Base-by-base conservation (phyloP, 2,329 filamentous ascomycete genomes). In the Onygenales sp. region DNA sequence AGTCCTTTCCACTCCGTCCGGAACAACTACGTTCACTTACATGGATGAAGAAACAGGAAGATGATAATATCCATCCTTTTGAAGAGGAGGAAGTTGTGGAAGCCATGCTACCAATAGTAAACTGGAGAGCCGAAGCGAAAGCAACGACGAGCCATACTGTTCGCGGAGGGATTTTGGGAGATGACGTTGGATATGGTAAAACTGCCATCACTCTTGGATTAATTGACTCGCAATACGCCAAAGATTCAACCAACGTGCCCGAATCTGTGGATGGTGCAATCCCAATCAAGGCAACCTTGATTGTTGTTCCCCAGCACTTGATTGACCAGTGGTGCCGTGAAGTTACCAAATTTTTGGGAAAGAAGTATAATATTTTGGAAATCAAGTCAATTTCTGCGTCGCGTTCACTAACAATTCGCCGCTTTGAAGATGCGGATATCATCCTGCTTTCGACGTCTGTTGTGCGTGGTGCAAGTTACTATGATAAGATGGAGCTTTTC, bases 121-220 rank as follows among this genome's bases (percentile, higher is more conserved):
- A 76, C 9, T 85, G 81, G 78, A 75, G 79, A 54, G 74, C 75
- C 2, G 82, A 85, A 62, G 81, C n/a, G 59, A 73, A 55, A 63
- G 70, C 38, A 27, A 64, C n/a, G 48, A 71, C 51, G 38, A 55
- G 35, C 57, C 64, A 61, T 38, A 52, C 56, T 9, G 57, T 83
- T 42, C 75, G 74, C 14, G 83, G 84, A 10, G 84, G 83, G 5
- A 73, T 86, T 14, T 70, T 85, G 36, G 82, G 82, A 2, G 82
- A 85, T 60, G 74, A 80, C 44, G 81, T 85, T 36, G 83, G 81
- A 0, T 86, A 83, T 61, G 84, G 84, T 0, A 87, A 87, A 60
- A 87, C 84, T 0, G 77, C 82, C 1, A 77, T 79, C 0, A 77
- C 76, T 2, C 70, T 86, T 10, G 81, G 74, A 0, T 65, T 86